Evolutionary conservation across 2,329 filamentous ascomycete species (phyloP), one percentile per base, ranked within the genome.

Genomic region (Paecilomyces fulvus): DNA sequence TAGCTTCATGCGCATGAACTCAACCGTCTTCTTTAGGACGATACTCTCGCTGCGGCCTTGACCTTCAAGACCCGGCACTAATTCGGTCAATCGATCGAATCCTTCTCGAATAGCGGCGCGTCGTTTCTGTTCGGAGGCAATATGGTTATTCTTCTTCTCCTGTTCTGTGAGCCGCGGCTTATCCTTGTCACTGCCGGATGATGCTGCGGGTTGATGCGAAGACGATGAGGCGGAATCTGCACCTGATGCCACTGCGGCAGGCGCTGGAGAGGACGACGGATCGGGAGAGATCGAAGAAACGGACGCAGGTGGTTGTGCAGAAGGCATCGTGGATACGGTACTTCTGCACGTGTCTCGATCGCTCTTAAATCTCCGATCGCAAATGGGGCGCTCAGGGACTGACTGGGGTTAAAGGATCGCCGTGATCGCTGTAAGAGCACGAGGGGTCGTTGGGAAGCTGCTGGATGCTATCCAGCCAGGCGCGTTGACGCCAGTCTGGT

Each of bases 21-120:
- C 83, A 30, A 88, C 82, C 0, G 86, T 88, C 61, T 81, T 81
- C 60, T 85, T 83, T 21, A 96, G 78, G n/a, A 96, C 90, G 17
- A 90, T 79, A 28, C 89, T 89, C 71, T 96, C 91, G 61, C 89
- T 94, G 50, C 90, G 84, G 1, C 88, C 91, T 66, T 92, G 88
- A 0, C 91, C 91, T 64, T 89, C 83, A 54, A 95, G 79, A 0
- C 89, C 90, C 0, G 91, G 91, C 0, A 95, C 89, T 30, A 95
- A 80, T 54, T 86, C 83, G 14, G 89, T 89, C 25, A 96, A 80
- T 31, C 85, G 82, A 70, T 95, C 90, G 70, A 95, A 95, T 56
- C 88, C 89, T 57, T 89, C 85, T 51, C 91, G 82, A 62, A 96
- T 95, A 12, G 87, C 88, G 56, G 85, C 81, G 49, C 85, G 83